phyloP scores from a whole-genome alignment of 495 filamentous ascomycete genomes.

The Podospora pseudoanserina region DNA sequence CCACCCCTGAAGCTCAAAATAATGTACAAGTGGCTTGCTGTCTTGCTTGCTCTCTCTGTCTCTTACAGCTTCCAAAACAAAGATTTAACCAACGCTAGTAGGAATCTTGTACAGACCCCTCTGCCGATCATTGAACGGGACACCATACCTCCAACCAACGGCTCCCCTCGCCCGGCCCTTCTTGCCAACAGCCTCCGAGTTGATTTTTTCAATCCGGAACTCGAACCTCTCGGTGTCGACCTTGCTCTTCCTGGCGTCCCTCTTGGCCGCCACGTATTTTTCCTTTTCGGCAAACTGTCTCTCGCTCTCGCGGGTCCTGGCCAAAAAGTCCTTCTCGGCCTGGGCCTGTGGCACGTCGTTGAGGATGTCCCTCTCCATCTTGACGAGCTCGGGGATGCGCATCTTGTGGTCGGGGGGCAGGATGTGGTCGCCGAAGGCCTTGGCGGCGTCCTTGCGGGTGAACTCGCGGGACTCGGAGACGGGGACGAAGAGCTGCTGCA shows the following conservation, averaged over 20 bases:
- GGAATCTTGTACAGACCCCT: slow-evolving; percentile 48
- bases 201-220: slow-evolving; percentile 71
- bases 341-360: slow-evolving; percentile 20
- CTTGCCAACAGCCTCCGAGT: slow-evolving; percentile 44
- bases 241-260: slow-evolving; percentile 45
- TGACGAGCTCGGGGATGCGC: slow-evolving; percentile 80
- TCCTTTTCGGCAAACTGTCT: slow-evolving; percentile 35
- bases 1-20: neutral
- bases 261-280: slow-evolving; percentile 38
- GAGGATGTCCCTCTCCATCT: slow-evolving; percentile 51
- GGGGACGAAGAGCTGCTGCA: slow-evolving; percentile 83
- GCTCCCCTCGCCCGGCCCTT: slow-evolving; percentile 50
- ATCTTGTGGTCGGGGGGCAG: slow-evolving; percentile 83
- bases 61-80: neutral
- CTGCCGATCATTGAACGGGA: slow-evolving; percentile 46
- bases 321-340: slow-evolving; percentile 36
- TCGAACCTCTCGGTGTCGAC: slow-evolving; percentile 58
- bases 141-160: slow-evolving; percentile 59
- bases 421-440: slow-evolving; percentile 68
- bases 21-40: neutral
- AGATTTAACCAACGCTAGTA: slow-evolving; percentile 31
- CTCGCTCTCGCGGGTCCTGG: slow-evolving; percentile 35
- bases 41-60: neutral
- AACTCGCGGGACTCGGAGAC: slow-evolving; percentile 86
- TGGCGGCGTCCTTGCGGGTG: slow-evolving; percentile 83